These are phyloP conservation scores for Aureobasidium sp. DNA, from an alignment of 2,329 filamentous ascomycete species.

Conservation along the genomic window DNA sequence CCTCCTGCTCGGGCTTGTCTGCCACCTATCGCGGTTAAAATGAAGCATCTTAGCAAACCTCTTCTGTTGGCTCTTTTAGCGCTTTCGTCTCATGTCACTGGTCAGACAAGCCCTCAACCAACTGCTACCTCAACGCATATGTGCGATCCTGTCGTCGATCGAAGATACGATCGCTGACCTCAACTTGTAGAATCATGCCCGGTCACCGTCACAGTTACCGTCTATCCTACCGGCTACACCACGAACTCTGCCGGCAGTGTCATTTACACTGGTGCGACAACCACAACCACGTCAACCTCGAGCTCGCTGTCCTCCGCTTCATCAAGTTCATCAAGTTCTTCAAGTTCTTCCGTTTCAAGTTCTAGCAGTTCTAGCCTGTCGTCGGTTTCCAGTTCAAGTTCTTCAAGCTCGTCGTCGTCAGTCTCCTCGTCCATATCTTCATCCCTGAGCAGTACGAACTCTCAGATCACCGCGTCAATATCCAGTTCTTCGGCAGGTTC, in stretches of 20 bases:
- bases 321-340: too few species aligned
- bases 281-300: neutral
- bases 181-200: neutral
- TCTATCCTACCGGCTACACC: neutral
- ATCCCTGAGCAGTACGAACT: too few species aligned
- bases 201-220: neutral
- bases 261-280: neutral
- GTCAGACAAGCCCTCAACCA: neutral
- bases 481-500: too few species aligned
- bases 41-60: neutral
- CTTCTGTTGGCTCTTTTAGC: neutral
- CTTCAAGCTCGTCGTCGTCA: too few species aligned
- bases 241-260: neutral
- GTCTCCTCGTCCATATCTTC: too few species aligned
- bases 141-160: neutral
- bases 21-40: neutral
- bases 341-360: too few species aligned
- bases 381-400: too few species aligned
- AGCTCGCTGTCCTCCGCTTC: neutral
- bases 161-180: neutral
- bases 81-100: neutral
- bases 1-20: neutral
- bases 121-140: neutral
- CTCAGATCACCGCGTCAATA: too few species aligned
- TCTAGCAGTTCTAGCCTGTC: too few species aligned